These are phyloP conservation scores for Aspergillus ochraceus DNA, from an alignment of 2,329 filamentous ascomycete genomes.

Conservation along the genomic window DNA sequence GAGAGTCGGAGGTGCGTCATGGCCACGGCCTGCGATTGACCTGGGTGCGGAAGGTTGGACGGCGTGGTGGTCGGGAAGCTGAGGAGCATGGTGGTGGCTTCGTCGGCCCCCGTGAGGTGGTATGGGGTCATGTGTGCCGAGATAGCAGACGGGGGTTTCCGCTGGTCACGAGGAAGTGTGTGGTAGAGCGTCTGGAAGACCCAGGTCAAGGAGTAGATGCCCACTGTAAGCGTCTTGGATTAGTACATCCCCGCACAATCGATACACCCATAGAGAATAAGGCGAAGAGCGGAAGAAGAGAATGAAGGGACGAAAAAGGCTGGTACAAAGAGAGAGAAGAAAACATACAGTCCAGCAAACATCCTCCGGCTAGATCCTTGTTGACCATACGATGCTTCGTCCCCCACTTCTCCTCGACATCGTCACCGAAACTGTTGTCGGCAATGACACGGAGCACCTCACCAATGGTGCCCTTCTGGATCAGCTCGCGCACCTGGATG, in stretches of 20 bases:
- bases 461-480: slow-evolving; percentile 62
- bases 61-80: slow-evolving; percentile 65
- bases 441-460: slow-evolving; percentile 58
- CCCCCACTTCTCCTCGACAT: slow-evolving; percentile 60
- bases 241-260: neutral
- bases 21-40: slow-evolving; percentile 69
- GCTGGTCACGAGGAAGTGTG: slow-evolving; percentile 62
- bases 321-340: neutral
- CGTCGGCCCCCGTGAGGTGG: slow-evolving; percentile 70
- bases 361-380: slow-evolving; percentile 76
- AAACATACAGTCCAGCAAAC: slow-evolving; percentile 66
- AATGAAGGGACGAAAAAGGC: neutral
- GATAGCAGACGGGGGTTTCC: slow-evolving; percentile 66
- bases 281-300: neutral
- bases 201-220: slow-evolving; percentile 88
- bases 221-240: slow-evolving; percentile 49
- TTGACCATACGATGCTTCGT: slow-evolving; percentile 79
- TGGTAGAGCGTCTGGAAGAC: slow-evolving; percentile 87
- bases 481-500: slow-evolving; percentile 60
- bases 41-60: slow-evolving; percentile 36
- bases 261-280: neutral
- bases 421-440: slow-evolving; percentile 63
- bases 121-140: slow-evolving; percentile 71
- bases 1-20: slow-evolving; percentile 64
- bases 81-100: slow-evolving; percentile 74